phyloP scores from a whole-genome alignment of 2,329 filamentous ascomycete genomes.

The Clonostachys sp. region DNA sequence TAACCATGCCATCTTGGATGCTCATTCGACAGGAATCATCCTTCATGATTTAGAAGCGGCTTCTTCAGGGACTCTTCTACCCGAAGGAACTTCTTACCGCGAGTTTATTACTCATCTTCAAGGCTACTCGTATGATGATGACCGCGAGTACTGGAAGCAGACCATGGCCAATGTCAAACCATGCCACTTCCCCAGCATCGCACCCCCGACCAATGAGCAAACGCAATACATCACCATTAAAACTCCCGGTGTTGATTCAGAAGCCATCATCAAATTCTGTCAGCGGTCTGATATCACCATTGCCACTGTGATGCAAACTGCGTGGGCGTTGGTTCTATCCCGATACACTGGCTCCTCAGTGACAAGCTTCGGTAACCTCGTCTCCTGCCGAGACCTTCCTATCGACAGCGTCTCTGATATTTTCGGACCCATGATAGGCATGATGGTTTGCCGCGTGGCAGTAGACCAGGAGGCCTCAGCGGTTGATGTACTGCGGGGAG shows the following conservation, averaged over 20 bases:
- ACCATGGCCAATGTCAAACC: neutral
- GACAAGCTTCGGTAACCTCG: slow-evolving; percentile 48
- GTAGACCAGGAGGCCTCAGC: neutral
- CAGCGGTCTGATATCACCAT: slow-evolving; percentile 25
- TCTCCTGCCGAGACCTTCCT: slow-evolving; percentile 48
- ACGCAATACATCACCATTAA: neutral
- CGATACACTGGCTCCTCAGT: slow-evolving; percentile 38
- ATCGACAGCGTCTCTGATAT: slow-evolving; percentile 40
- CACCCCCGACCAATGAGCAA: neutral
- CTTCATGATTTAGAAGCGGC: slow-evolving; percentile 19
- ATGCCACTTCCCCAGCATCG: slow-evolving; percentile 1
- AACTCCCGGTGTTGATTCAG: neutral
- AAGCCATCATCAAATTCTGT: neutral
- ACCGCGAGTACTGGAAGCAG: slow-evolving; percentile 10
- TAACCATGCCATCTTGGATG: slow-evolving; percentile 26
- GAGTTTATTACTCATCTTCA: slow-evolving; percentile 6
- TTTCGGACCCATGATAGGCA: slow-evolving; percentile 49
- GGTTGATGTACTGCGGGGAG: neutral
- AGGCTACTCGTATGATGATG: too few species aligned
- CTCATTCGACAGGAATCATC: slow-evolving; percentile 18
- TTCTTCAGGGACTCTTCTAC: slow-evolving; percentile 8
- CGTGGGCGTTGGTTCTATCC: slow-evolving; percentile 45
- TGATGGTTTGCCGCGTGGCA: slow-evolving; percentile 42
- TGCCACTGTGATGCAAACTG: slow-evolving; percentile 43
- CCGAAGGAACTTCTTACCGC: slow-evolving; percentile 5